Evolutionary conservation across 495 filamentous ascomycete genomes (phyloP).

Genomic region (Cercophora newfieldiana): DNA sequence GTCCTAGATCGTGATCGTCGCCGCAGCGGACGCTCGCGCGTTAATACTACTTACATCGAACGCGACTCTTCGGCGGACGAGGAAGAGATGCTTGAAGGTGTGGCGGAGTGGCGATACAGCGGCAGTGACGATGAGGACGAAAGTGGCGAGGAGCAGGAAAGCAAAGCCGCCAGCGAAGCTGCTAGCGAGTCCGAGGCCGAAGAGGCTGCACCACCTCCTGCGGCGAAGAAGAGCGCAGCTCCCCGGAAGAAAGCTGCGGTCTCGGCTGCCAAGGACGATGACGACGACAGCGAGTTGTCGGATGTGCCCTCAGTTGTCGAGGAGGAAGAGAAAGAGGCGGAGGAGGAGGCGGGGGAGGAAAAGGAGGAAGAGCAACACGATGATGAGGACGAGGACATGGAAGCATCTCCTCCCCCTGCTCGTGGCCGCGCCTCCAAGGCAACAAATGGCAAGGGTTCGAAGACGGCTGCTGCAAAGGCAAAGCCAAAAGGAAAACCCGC

Average conservation of each 20-base stretch:
- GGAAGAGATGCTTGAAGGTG: slow-evolving; percentile 58
- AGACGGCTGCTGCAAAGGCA: slow-evolving; percentile 5
- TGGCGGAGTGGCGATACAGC: slow-evolving; percentile 55
- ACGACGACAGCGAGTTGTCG: slow-evolving; percentile 8
- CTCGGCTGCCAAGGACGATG: background rate
- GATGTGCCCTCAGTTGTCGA: slow-evolving; percentile 11
- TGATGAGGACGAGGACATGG: slow-evolving; percentile 20
- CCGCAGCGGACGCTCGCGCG: slow-evolving; percentile 51
- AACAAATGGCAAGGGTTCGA: slow-evolving; percentile 25
- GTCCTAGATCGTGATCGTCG: slow-evolving; percentile 44
- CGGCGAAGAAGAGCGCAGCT: background rate
- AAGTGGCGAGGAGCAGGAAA: slow-evolving; percentile 23
- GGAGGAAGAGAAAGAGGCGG: slow-evolving; percentile 14
- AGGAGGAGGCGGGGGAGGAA: background rate
- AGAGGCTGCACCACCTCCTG: background rate
- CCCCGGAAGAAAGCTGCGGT: background rate
- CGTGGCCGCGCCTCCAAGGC: background rate
- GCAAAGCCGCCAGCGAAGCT: background rate
- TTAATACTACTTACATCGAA: slow-evolving; percentile 48
- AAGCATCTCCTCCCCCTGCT: slow-evolving; percentile 3
- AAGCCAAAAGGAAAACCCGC: slow-evolving; percentile 15
- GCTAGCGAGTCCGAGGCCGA: background rate
- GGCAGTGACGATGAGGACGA: slow-evolving; percentile 23
- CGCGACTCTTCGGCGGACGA: slow-evolving; percentile 55
- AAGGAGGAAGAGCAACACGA: slow-evolving; percentile 18